Conservation (phyloP, 768 basidiomycete genomes). For the Chalciporus sphaerocephalus region DNA sequence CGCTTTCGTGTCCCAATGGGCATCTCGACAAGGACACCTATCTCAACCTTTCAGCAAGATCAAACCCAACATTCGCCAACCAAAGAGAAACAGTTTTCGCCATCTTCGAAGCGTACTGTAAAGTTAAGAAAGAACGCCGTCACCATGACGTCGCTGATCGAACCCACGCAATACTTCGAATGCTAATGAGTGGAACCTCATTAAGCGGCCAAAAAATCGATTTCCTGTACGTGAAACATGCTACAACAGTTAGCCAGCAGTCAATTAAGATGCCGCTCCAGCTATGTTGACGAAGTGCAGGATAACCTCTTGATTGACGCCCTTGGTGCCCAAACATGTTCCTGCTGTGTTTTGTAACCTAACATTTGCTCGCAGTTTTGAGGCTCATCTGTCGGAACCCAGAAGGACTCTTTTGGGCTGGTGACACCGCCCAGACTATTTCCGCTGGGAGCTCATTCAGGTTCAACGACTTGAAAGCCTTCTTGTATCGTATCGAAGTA, state of each 20-base stretch:
- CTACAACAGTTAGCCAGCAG: not conserved
- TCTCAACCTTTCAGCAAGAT: conserved; percentile 44
- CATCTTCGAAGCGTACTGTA: conserved; percentile 51
- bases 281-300: conserved; percentile 73
- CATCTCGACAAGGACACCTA: conserved; percentile 46
- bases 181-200: conserved; percentile 24
- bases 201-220: conserved; percentile 46
- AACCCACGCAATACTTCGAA: conserved; percentile 48
- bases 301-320: conserved; percentile 67
- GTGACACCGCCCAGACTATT: conserved; percentile 78
- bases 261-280: conserved; percentile 3
- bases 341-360: not conserved
- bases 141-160: conserved; percentile 61
- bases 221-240: conserved; percentile 42
- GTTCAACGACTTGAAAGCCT: conserved; percentile 68
- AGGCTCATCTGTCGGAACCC: conserved; percentile 59
- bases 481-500: conserved; percentile 60
- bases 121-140: conserved; percentile 37
- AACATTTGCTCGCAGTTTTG: conserved; percentile 42
- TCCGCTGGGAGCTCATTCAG: conserved; percentile 67
- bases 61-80: conserved; percentile 50
- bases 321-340: conserved; percentile 37
- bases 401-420: conserved; percentile 72
- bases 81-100: conserved; percentile 47
- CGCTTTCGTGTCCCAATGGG: conserved; percentile 33